phyloP scores from a whole-genome alignment of 768 basidiomycete species.

The Mycena vulgaris region DNA sequence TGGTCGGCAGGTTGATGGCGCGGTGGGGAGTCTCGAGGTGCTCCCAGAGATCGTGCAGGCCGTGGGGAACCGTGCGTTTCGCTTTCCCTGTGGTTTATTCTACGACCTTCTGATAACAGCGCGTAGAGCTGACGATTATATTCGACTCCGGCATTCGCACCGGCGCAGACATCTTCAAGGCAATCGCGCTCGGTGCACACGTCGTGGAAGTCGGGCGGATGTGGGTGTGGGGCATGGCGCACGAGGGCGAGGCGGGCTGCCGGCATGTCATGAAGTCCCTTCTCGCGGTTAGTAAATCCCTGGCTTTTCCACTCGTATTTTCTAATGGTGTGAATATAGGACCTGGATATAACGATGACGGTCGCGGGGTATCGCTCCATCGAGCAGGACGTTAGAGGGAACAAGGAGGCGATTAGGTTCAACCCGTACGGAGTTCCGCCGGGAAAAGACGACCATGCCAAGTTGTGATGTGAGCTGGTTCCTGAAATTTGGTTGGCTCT shows the following conservation, averaged over 20 bases:
- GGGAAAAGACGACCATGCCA: conserved; percentile 49
- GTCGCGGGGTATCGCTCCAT: conserved; percentile 58
- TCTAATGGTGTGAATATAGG: conserved; percentile 35
- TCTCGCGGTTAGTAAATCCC: conserved; percentile 55
- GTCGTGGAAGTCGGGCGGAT: conserved; percentile 66
- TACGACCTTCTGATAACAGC: background rate
- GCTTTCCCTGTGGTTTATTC: background rate
- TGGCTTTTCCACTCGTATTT: background rate
- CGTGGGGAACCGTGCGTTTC: conserved; percentile 61
- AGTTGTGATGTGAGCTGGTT: conserved; percentile 37
- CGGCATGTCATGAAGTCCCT: conserved; percentile 68
- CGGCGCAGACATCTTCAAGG: conserved; percentile 70
- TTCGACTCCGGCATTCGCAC: conserved; percentile 70
- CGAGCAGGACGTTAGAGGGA: conserved; percentile 48
- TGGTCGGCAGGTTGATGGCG: conserved; percentile 71
- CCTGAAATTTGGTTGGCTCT: background rate
- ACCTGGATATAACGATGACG: conserved; percentile 62
- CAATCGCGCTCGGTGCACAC: conserved; percentile 69
- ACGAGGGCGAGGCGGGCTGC: conserved; percentile 67
- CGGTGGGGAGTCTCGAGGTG: conserved; percentile 64
- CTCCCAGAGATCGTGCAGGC: conserved; percentile 67
- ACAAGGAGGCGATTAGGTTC: conserved; percentile 51
- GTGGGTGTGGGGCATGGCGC: conserved; percentile 67
- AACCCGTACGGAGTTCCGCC: conserved; percentile 53
- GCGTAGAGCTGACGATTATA: conserved; percentile 62